Evolutionary conservation across 306 rosid species (phyloP), one percentile per base, ranked within the genome.

Genomic region (Glycine latifolia): DNA sequence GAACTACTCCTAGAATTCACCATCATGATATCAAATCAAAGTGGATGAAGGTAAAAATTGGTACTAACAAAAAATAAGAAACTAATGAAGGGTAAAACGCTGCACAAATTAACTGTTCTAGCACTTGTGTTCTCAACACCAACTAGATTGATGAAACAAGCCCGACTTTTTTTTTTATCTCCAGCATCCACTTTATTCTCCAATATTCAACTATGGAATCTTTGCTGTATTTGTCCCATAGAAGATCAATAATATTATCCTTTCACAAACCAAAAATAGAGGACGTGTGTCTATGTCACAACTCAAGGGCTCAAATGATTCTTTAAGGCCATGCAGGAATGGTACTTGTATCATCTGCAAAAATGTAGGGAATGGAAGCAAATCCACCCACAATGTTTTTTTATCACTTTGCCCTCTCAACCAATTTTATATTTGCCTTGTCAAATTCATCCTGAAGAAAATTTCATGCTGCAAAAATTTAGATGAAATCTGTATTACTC

Each of bases 1-100:
- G 84, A 76, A 81, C 98, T 92, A 92, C 83, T 86, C 86, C 98
- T 93, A 92, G 85, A 87, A 82, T 88, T 71, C 87, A 84, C 86
- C 84, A 85, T 89, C 67, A 74, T 83, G 84, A 84, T 79, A 90
- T 84, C 88, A 87, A 88, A 81, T 82, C 82, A 73, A 82, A 81
- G 59, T 15, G 73, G 79, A 76, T 83, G 87, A 69, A 81, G 88
- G 81, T 76, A 88, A 85, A 87, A 86, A 86, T 85, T 88, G 90
- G 90, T 58, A 72, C 91, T 86, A 89, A 70, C 89, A 91, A 89
- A 92, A 87, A 87, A 83, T 79, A 86, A 86, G 82, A 75, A 78
- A 83, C 81, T 69, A 74, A 75, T 84, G 72, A 78, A 82, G 85
- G 54, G 83, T 63, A 62, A 87, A 76, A 88, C 79, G 71, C 82